Base-by-base conservation (phyloP, 805 yeast genomes). In the Kodamaea kaohsiungensis region DNA sequence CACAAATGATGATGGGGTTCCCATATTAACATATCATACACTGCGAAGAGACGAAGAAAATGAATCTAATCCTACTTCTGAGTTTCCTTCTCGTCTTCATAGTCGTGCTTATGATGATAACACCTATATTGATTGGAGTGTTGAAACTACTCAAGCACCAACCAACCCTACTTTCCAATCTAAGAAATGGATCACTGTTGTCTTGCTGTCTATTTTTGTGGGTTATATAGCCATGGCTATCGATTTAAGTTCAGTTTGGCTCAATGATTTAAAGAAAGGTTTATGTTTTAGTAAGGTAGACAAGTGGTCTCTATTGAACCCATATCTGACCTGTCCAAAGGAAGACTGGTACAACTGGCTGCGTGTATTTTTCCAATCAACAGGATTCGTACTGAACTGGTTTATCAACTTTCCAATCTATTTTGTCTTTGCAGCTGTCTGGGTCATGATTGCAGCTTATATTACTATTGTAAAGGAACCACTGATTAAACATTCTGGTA, bases 221-320 rank as follows among this genome's bases (percentile, higher is more conserved):
- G 87, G 88, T 0, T 68, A 78, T 25, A 57, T 77, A 2, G 76
- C 87, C 0, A 72, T 83, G 0, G 56, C 73, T 16, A 70, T 84
- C 19, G 86, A 85, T 58, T 74, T 81, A 57, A 56, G 72, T 0
- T 72, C 85, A 1, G 80, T 75, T 19, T 75, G 79, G 74, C 66
- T 84, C 46, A 76, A 81, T 53, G 87, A 83, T 58, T 54, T 81
- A 46, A 78, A 80, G 50, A 77, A 75, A 54, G 89, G 89, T 0
- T 59, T 77, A 6, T 85, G 89, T 59, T 58, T 70, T 8, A 64
- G 73, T 47, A 61, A 65, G 40, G 56, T 67, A 8, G 74, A 72
- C 52, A 61, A 62, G 38, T 75, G 79, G 79, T 73, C 79, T 16
- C 65, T 75, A 15, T 56, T 75, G 18, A 69, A 68, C 55, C 80